Evolutionary conservation across 2,329 filamentous ascomycete genomes (phyloP).

Genomic region (Cyclaneusma minus): DNA sequence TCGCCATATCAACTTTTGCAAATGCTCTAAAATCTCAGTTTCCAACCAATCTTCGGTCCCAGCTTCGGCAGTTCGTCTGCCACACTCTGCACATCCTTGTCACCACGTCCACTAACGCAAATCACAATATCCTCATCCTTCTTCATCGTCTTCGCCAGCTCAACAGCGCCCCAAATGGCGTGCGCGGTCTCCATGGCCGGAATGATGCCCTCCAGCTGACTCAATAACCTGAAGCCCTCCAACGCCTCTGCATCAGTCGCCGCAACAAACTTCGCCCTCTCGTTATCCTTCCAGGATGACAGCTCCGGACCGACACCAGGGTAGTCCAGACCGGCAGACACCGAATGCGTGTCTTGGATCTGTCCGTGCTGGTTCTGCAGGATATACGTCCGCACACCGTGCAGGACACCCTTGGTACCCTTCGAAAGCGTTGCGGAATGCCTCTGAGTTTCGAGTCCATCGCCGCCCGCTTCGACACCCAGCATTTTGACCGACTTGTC

Average conservation of each 20-base stretch:
- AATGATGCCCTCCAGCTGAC: slow-evolving; percentile 88
- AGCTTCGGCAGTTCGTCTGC: slow-evolving; percentile 83
- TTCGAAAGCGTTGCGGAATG: slow-evolving; percentile 81
- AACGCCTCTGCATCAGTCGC: slow-evolving; percentile 89
- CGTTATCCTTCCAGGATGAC: slow-evolving; percentile 78
- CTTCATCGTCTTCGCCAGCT: slow-evolving; percentile 84
- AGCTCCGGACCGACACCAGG: slow-evolving; percentile 93
- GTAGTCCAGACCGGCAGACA: slow-evolving; percentile 93
- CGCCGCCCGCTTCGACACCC: slow-evolving; percentile 89
- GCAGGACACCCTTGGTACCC: slow-evolving; percentile 81
- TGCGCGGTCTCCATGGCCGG: slow-evolving; percentile 89
- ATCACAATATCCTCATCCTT: slow-evolving; percentile 86
- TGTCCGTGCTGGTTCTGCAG: slow-evolving; percentile 87
- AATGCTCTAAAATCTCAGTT: slow-evolving; percentile 38
- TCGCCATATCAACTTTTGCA: not conserved
- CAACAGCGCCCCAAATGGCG: slow-evolving; percentile 75
- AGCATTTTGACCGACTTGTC: slow-evolving; percentile 76
- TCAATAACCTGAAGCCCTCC: slow-evolving; percentile 68
- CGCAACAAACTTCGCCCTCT: slow-evolving; percentile 74
- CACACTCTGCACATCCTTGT: slow-evolving; percentile 98
- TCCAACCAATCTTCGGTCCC: slow-evolving; percentile 75
- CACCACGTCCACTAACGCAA: slow-evolving; percentile 80
- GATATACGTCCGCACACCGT: slow-evolving; percentile 91
- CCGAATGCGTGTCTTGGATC: slow-evolving; percentile 87
- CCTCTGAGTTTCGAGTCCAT: slow-evolving; percentile 70